These are phyloP conservation scores for Agaricus sinodeliciosus DNA, from an alignment of 768 basidiomycete genomes.

Conservation along the genomic window DNA sequence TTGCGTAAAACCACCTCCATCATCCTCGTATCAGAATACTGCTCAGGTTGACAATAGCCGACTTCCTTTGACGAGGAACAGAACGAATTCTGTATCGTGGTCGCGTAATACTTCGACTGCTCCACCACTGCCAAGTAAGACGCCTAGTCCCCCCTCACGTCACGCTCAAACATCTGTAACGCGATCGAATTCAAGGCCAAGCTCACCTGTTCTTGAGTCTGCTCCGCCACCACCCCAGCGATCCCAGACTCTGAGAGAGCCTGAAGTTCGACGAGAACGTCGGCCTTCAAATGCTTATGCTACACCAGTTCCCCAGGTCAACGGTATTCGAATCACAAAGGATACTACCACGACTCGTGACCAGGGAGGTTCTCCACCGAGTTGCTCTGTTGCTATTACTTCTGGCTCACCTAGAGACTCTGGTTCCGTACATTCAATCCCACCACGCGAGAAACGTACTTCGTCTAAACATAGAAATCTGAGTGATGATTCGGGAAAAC, in stretches of 20 bases:
- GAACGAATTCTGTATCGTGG: slow-evolving; percentile 9
- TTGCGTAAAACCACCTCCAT: too few relatives aligned
- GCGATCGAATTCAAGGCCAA: not conserved
- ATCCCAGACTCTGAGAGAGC: not conserved
- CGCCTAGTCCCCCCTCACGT: slow-evolving; percentile 3
- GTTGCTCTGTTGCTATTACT: not conserved
- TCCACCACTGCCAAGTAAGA: not conserved
- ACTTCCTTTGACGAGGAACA: not conserved
- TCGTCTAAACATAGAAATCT: not conserved
- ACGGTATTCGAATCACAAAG: not conserved
- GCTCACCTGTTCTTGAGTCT: not conserved
- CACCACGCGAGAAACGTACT: not conserved
- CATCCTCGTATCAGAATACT: too few relatives aligned
- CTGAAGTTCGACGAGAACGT: not conserved
- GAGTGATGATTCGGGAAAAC: not conserved
- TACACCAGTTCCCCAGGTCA: not conserved
- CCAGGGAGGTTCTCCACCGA: not conserved
- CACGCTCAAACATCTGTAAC: not conserved
- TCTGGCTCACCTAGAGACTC: not conserved
- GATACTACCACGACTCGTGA: not conserved
- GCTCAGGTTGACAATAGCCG: not conserved
- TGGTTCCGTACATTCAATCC: not conserved
- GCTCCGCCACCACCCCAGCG: not conserved
- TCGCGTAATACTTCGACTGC: not conserved
- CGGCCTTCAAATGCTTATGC: not conserved